Conservation (phyloP, 139 green algal genomes). For the Medakamo hakoo region DNA sequence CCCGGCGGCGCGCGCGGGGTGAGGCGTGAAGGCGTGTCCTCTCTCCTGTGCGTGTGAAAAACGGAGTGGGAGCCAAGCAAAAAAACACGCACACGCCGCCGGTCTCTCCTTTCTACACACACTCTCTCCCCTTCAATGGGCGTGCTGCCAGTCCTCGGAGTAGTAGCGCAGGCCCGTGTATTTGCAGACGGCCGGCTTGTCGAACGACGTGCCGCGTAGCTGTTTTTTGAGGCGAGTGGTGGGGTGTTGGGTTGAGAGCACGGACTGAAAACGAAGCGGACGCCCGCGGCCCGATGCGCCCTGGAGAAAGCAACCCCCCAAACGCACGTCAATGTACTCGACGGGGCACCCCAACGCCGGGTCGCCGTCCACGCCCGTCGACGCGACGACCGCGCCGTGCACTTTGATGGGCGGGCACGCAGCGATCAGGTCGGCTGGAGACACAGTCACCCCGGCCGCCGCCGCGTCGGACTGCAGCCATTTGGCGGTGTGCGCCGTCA, state of each 20-base stretch:
- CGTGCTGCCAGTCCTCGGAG: conserved; percentile 18
- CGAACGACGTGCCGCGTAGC: conserved; percentile 56
- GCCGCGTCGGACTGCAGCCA: conserved; percentile 33
- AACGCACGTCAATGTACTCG: conserved; percentile 74
- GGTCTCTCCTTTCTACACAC: no score
- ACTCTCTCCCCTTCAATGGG: background rate
- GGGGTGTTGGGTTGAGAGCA: no score
- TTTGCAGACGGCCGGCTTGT: conserved; percentile 85
- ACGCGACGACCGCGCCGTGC: conserved; percentile 51
- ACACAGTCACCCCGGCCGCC: conserved; percentile 16
- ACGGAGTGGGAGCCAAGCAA: background rate
- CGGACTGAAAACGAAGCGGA: no score
- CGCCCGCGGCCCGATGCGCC: no score
- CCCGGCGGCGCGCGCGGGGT: background rate
- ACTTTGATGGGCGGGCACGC: conserved; percentile 63
- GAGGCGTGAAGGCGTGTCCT: no score
- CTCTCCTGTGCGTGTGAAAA: no score
- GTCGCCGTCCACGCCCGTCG: conserved; percentile 59
- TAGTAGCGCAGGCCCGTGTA: conserved; percentile 53
- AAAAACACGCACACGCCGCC: background rate
- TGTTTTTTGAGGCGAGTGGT: no score
- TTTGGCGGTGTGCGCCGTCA: conserved; percentile 66
- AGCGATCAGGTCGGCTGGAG: conserved; percentile 61
- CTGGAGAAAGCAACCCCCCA: no score
- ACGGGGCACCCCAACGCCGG: conserved; percentile 62